A percentile compares a stretch with the other conserved stretches of the same genome.
Conservation (phyloP, 371 early-diverging fungal genomes). For the Funneliformis caledonium region DNA sequence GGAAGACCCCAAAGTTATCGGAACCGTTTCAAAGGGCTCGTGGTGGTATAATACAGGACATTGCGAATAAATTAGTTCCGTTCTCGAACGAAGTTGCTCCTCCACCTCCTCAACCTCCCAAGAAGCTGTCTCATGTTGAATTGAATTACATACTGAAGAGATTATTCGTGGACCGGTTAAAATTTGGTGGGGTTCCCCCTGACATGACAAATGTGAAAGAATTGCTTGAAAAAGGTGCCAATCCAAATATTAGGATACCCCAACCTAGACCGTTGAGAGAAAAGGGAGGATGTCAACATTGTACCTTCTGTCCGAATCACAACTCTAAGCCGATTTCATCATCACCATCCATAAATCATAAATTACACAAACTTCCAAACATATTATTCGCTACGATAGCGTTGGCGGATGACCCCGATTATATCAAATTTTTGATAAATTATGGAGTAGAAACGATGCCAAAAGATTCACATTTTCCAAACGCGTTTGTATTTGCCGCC, state of each 20-base stretch:
- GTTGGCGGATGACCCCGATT: neutral
- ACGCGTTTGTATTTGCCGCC: slow-evolving; percentile 3
- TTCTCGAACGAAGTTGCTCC: no score
- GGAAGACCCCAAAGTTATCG: slow-evolving; percentile 68
- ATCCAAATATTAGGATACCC: slow-evolving; percentile 1
- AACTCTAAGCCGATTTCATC: neutral
- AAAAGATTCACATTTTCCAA: slow-evolving; percentile 21
- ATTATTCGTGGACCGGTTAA: neutral
- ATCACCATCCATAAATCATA: neutral
- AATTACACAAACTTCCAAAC: neutral
- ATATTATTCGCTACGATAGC: slow-evolving; percentile 11
- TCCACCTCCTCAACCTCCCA: neutral
- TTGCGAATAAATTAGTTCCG: neutral
- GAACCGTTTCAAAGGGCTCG: slow-evolving; percentile 60
- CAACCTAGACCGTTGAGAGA: slow-evolving; percentile 21
- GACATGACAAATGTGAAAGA: neutral
- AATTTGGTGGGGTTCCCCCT: neutral
- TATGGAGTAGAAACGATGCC: slow-evolving; percentile 8
- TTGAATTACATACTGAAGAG: neutral
- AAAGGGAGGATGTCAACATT: no score
- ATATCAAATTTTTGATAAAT: slow-evolving; percentile 11
- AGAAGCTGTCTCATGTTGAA: slow-evolving; percentile 9
- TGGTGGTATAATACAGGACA: slow-evolving; percentile 10
- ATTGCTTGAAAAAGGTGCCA: slow-evolving; percentile 13
- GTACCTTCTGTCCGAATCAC: no score